Percentiles rank a stretch among this genome's conserved stretches.
phyloP scores from a whole-genome alignment of 495 filamentous ascomycete species.

The Penicillium crystallinum region DNA sequence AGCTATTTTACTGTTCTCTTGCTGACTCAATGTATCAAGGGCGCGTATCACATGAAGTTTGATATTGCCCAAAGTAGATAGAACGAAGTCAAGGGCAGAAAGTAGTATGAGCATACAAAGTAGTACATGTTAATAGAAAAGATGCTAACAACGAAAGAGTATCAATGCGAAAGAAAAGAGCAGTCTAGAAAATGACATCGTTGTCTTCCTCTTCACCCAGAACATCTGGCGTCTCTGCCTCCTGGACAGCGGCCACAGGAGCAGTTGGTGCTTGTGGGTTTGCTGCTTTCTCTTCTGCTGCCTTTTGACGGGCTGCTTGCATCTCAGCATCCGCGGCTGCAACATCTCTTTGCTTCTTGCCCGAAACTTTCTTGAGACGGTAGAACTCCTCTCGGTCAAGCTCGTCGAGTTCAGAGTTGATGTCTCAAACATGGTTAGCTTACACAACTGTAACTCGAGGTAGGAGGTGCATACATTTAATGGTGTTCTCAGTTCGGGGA shows the following conservation, averaged over 20 bases:
- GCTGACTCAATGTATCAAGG: slow-evolving; percentile 1
- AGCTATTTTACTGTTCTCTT: slow-evolving; percentile 4
- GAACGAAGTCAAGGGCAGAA: slow-evolving; percentile 4
- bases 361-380: slow-evolving; percentile 94
- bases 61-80: slow-evolving; percentile 8
- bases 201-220: slow-evolving; percentile 83
- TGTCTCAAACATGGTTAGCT: slow-evolving; percentile 52
- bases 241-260: slow-evolving; percentile 11
- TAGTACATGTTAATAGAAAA: slow-evolving; percentile 21
- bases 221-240: slow-evolving; percentile 55
- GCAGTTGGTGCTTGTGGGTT: slow-evolving; percentile 24
- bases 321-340: slow-evolving; percentile 72
- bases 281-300: slow-evolving; percentile 33
- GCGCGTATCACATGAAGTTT: slow-evolving; percentile 6
- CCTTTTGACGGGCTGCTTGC: slow-evolving; percentile 51
- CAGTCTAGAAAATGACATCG: slow-evolving; percentile 84
- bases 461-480: slow-evolving; percentile 64
- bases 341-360: slow-evolving; percentile 84
- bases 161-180: slow-evolving; percentile 4
- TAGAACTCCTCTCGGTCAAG: slow-evolving; percentile 98
- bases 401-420: slow-evolving; percentile 98
- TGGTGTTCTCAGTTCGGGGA: slow-evolving; percentile 95
- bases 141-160: slow-evolving; percentile 11
- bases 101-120: slow-evolving; percentile 10
- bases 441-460: neutral